These are phyloP conservation scores for Lineolata rhizophorae DNA, from an alignment of 495 filamentous ascomycete species.

Conservation along the genomic window DNA sequence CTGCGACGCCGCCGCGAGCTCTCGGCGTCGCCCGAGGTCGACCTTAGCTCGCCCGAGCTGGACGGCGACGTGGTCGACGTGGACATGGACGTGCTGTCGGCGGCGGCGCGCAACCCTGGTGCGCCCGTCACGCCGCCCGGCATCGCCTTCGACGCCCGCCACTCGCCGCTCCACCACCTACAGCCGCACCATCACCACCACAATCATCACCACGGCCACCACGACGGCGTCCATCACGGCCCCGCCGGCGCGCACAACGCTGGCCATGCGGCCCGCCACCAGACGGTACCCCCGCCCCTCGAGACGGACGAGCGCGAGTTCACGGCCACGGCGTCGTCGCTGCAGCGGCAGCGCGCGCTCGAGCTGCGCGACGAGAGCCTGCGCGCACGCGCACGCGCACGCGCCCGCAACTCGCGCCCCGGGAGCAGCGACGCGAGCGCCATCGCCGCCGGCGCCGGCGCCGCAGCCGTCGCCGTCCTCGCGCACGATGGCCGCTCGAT, in stretches of 20 bases:
- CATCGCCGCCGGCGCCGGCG: neutral
- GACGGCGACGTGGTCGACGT: constrained; percentile 42
- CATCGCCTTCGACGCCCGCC: constrained; percentile 25
- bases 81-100: neutral
- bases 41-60: constrained; percentile 71
- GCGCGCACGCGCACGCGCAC: neutral
- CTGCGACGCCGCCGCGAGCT: constrained; percentile 49
- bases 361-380: constrained; percentile 4
- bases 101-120: too few species aligned
- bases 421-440: neutral
- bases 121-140: neutral
- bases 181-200: too few species aligned
- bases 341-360: constrained; percentile 52
- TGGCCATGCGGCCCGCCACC: constrained; percentile 22
- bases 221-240: constrained; percentile 16
- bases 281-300: constrained; percentile 63
- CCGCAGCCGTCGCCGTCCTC: neutral
- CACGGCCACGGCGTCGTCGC: constrained; percentile 52
- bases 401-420: neutral
- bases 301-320: constrained; percentile 96
- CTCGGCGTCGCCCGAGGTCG: constrained; percentile 82
- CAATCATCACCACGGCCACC: too few species aligned
- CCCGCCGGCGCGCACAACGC: constrained; percentile 27
- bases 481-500: neutral
- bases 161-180: too few species aligned